Conservation (phyloP, 257 asterid genomes). For the Vinca minor region DNA sequence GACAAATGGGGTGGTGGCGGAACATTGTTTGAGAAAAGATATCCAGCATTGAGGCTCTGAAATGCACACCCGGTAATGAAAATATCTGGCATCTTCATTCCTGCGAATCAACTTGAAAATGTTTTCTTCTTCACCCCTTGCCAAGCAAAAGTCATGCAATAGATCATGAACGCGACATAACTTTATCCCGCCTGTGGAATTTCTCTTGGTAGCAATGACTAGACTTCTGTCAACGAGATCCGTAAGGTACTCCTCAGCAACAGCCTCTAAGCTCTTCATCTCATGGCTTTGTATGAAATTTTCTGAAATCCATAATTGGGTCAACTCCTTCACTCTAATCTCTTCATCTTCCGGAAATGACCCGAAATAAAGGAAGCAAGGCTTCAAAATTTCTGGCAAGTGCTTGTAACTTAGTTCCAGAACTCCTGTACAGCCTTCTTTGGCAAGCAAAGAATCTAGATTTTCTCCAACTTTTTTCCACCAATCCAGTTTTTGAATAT, state of each 20-base stretch:
- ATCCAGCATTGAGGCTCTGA: not conserved
- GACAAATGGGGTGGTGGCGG: too few species aligned
- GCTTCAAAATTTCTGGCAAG: not conserved
- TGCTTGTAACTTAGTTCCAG: not conserved
- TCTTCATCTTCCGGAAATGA: too few species aligned
- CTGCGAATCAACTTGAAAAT: not conserved
- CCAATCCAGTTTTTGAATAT: not conserved
- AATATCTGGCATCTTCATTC: not conserved
- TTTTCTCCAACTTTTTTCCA: too few species aligned
- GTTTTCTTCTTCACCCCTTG: not conserved
- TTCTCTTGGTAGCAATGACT: not conserved
- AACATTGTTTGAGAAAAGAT: not conserved
- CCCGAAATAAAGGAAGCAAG: not conserved
- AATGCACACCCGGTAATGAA: not conserved
- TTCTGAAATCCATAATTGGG: too few species aligned
- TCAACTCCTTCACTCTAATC: too few species aligned
- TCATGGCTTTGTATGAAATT: not conserved
- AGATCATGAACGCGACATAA: not conserved
- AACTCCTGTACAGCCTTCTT: not conserved
- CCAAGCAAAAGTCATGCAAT: not conserved
- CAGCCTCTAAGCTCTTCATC: not conserved
- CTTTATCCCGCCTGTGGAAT: not conserved
- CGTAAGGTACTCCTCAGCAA: not conserved
- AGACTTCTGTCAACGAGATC: slow-evolving; percentile 1
- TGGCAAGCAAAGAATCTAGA: not conserved